Conservation (phyloP, 164 flowering plant species). For the Brasenia schreberi region DNA sequence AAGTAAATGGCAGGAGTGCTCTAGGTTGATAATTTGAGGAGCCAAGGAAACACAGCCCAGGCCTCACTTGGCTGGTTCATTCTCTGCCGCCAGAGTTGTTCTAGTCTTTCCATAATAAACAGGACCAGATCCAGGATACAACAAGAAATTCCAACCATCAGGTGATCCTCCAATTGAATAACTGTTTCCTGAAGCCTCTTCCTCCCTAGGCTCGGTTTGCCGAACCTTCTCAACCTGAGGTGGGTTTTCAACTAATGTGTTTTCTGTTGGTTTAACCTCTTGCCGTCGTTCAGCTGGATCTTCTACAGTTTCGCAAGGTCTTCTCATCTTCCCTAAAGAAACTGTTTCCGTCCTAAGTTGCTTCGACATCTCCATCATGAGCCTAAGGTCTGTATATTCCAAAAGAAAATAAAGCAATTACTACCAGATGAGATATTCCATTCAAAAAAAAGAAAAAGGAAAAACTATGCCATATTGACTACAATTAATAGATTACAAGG, state of each 20-base stretch:
- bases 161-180: conserved; percentile 73
- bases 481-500: neutral
- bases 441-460: too few relatives aligned
- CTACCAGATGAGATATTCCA: too few relatives aligned
- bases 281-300: conserved; percentile 10
- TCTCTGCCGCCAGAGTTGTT: conserved; percentile 11
- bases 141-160: conserved; percentile 75
- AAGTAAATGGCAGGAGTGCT: neutral
- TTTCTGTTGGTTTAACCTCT: conserved; percentile 6
- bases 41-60: neutral
- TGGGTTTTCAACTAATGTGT: conserved; percentile 14
- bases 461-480: neutral
- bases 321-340: conserved; percentile 12
- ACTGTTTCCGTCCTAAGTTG: conserved; percentile 24
- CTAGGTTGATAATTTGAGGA: neutral
- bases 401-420: too few relatives aligned
- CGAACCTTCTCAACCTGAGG: conserved; percentile 4
- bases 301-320: conserved; percentile 10
- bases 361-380: conserved; percentile 36
- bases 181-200: conserved; percentile 14
- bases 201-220: conserved; percentile 10
- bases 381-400: neutral
- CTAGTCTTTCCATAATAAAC: conserved; percentile 62
- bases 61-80: neutral
- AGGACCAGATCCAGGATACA: conserved; percentile 26